These are phyloP conservation scores for Coniella lustricola DNA, from an alignment of 2,329 filamentous ascomycete genomes.

Conservation along the genomic window DNA sequence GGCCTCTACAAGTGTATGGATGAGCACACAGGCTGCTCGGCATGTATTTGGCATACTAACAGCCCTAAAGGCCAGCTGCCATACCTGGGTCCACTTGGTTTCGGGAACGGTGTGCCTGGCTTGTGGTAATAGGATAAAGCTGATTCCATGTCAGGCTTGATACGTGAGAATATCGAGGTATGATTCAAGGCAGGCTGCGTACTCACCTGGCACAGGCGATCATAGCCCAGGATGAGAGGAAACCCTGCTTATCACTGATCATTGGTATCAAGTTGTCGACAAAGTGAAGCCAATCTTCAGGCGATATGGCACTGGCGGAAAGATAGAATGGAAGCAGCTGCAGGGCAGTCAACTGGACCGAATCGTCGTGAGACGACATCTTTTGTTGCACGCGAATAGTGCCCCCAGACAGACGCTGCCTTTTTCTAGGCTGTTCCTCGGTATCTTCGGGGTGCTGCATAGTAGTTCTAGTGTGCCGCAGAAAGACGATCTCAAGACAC, in stretches of 20 bases:
- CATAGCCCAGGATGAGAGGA: conserved; percentile 73
- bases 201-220: conserved; percentile 71
- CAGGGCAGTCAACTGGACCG: conserved; percentile 43
- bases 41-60: conserved; percentile 65
- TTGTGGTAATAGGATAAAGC: conserved; percentile 37
- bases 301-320: conserved; percentile 35
- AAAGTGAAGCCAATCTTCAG: conserved; percentile 47
- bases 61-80: conserved; percentile 66
- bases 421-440: conserved; percentile 47
- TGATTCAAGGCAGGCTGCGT: background rate
- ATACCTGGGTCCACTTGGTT: conserved; percentile 61
- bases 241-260: conserved; percentile 62
- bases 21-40: conserved; percentile 67
- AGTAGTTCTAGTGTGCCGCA: conserved; percentile 23
- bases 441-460: conserved; percentile 22
- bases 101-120: conserved; percentile 35
- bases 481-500: conserved; percentile 45
- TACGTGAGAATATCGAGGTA: background rate
- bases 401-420: conserved; percentile 35
- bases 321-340: conserved; percentile 54
- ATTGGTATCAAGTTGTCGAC: conserved; percentile 51
- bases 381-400: conserved; percentile 42
- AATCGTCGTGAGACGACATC: conserved; percentile 36
- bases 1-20: conserved; percentile 60
- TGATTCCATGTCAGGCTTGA: conserved; percentile 18